Evolutionary conservation across 345 rosid species (phyloP).

Genomic region (Eucalyptus decipiens): DNA sequence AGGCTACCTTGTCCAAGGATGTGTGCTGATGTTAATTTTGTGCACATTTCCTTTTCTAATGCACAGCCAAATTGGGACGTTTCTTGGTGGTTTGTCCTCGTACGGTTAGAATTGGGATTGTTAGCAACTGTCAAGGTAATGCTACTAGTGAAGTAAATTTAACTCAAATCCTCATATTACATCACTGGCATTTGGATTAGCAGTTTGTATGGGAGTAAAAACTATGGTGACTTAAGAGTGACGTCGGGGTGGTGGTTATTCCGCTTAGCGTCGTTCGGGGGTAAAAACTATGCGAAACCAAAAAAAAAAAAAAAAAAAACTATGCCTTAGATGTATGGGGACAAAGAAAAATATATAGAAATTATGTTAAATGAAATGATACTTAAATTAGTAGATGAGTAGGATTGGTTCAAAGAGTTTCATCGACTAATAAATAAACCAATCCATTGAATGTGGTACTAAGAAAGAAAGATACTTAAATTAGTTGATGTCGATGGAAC

Average conservation of each 20-base stretch:
- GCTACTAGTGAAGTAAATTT: neutral
- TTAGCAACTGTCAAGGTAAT: neutral
- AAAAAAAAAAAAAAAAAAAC: no score
- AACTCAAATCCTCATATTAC: neutral
- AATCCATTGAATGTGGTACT: no score
- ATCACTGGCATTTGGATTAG: neutral
- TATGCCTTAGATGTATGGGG: neutral
- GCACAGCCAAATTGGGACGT: neutral
- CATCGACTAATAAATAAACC: no score
- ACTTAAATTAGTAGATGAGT: no score
- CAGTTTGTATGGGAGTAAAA: neutral
- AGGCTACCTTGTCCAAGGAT: neutral
- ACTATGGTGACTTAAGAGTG: no score
- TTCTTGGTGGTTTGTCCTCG: neutral
- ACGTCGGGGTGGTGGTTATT: no score
- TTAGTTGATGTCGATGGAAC: no score
- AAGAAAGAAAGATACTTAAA: no score
- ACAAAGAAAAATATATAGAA: neutral
- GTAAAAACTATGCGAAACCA: no score
- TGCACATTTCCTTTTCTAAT: neutral
- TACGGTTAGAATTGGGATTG: neutral
- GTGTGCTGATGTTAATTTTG: neutral
- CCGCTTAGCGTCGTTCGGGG: no score
- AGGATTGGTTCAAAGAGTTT: no score
- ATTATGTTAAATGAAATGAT: neutral